A percentile compares a stretch with the other conserved stretches of the same genome.
These are phyloP conservation scores for Cardiospermum halicacabum DNA, from an alignment of 345 rosid species.

Conservation along the genomic window DNA sequence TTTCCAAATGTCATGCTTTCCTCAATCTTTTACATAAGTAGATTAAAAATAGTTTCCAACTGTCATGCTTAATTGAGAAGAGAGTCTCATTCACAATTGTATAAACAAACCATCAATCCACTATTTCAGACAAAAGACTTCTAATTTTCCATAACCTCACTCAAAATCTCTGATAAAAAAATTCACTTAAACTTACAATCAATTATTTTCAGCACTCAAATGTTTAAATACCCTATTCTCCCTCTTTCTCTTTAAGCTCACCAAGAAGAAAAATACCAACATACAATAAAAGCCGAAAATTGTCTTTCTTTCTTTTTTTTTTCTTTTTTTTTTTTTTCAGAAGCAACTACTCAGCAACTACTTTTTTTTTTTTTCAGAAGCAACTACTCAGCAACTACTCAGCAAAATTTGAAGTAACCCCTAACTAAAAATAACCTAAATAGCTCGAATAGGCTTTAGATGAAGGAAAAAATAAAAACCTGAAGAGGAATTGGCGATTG, in stretches of 20 bases:
- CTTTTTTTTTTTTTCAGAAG: too few relatives aligned
- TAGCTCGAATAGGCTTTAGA: not conserved
- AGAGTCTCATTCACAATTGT: not conserved
- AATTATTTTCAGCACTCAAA: not conserved
- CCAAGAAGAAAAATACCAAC: not conserved
- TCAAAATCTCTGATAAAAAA: not conserved
- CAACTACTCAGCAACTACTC: not conserved
- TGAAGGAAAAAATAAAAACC: constrained; percentile 31
- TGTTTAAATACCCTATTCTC: not conserved
- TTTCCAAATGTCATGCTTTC: too few relatives aligned
- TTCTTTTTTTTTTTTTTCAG: too few relatives aligned
- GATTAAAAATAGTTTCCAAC: not conserved
- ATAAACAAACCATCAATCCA: not conserved
- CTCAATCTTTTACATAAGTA: too few relatives aligned
- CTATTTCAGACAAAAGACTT: not conserved
- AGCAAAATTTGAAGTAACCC: not conserved
- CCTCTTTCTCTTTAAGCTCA: not conserved
- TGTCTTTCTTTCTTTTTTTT: not conserved
- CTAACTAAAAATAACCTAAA: not conserved
- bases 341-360: not conserved
- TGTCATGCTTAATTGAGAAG: too few relatives aligned
- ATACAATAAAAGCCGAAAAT: not conserved
- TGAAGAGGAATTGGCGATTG: constrained; percentile 97
- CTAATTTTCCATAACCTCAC: not conserved
- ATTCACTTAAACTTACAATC: not conserved